phyloP scores from a whole-genome alignment of 2,329 filamentous ascomycete species.

The Aspergillus bombycis region DNA sequence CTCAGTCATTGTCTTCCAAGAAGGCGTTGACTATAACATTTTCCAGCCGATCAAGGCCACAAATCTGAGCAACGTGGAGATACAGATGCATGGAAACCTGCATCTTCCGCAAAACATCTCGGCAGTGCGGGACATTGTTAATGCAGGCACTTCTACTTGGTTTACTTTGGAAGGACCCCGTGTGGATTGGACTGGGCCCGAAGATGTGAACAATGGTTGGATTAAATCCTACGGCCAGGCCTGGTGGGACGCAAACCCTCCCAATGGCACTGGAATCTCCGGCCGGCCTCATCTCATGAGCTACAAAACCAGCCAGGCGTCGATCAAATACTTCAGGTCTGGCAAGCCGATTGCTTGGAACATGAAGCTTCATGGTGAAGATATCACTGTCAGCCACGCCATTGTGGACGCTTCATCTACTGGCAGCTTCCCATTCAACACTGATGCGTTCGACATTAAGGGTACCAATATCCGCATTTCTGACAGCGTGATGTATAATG shows the following conservation, averaged over 20 bases:
- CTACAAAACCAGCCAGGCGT: slow-evolving; percentile 41
- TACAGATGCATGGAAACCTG: slow-evolving; percentile 48
- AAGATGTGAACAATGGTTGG: slow-evolving; percentile 46
- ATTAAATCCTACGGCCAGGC: slow-evolving; percentile 51
- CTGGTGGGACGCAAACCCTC: slow-evolving; percentile 51
- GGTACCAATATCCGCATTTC: slow-evolving; percentile 33
- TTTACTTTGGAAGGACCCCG: slow-evolving; percentile 36
- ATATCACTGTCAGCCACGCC: slow-evolving; percentile 45
- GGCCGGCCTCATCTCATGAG: slow-evolving; percentile 47
- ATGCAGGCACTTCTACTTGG: slow-evolving; percentile 39
- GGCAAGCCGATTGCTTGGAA: slow-evolving; percentile 51
- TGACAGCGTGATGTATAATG: slow-evolving; percentile 44
- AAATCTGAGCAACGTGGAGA: slow-evolving; percentile 48
- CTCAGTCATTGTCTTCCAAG: slow-evolving; percentile 40
- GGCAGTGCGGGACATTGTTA: slow-evolving; percentile 41
- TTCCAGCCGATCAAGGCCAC: slow-evolving; percentile 44
- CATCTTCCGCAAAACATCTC: slow-evolving; percentile 47
- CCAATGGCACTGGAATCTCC: slow-evolving; percentile 42
- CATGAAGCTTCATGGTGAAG: slow-evolving; percentile 42
- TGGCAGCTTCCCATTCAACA: slow-evolving; percentile 49
- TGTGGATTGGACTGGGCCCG: slow-evolving; percentile 34
- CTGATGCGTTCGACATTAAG: slow-evolving; percentile 37
- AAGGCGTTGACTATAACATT: slow-evolving; percentile 49
- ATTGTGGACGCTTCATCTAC: slow-evolving; percentile 45
- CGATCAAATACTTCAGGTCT: slow-evolving; percentile 46